These are phyloP conservation scores for Nitzschia sp. DNA, from an alignment of 108 stramenopile species.

Conservation along the genomic window DNA sequence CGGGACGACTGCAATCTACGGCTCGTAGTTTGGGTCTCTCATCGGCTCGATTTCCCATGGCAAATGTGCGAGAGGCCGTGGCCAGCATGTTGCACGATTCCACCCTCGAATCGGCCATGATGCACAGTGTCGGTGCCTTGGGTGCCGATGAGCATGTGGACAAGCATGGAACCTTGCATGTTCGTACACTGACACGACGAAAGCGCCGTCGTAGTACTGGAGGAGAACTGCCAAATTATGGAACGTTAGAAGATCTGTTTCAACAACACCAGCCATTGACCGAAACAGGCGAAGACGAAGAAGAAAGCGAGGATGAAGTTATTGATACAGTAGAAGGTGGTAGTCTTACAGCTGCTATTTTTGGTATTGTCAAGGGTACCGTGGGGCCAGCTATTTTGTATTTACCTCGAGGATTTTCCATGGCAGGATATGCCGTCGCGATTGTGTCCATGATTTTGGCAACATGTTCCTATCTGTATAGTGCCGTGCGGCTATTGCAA, in stretches of 20 bases:
- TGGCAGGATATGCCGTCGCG: constrained; percentile 45
- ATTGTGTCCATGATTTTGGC: constrained; percentile 43
- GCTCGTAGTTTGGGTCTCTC: constrained; percentile 29
- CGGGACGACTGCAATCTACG: constrained; percentile 2
- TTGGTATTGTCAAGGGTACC: constrained; percentile 53
- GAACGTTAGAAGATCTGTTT: constrained; percentile 37
- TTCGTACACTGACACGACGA: constrained; percentile 22
- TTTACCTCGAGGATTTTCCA: constrained; percentile 51
- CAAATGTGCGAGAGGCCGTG: constrained; percentile 8
- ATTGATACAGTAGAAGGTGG: constrained; percentile 49
- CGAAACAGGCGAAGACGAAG: constrained; percentile 15
- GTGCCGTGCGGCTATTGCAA: constrained; percentile 41
- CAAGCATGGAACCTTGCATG: constrained; percentile 32
- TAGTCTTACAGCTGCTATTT: constrained; percentile 44
- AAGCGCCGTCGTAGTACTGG: constrained; percentile 9
- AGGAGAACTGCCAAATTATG: constrained; percentile 28
- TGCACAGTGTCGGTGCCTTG: constrained; percentile 51
- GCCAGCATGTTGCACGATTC: constrained; percentile 14
- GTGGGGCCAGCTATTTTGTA: constrained; percentile 46
- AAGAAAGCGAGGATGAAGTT: constrained; percentile 34
- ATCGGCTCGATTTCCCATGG: constrained; percentile 13
- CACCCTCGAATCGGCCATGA: constrained; percentile 39
- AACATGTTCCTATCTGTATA: constrained; percentile 41
- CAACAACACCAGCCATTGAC: not conserved
- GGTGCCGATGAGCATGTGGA: constrained; percentile 39